These are phyloP conservation scores for Cryphonectria japonica DNA, from an alignment of 2,329 filamentous ascomycete genomes.

Conservation along the genomic window DNA sequence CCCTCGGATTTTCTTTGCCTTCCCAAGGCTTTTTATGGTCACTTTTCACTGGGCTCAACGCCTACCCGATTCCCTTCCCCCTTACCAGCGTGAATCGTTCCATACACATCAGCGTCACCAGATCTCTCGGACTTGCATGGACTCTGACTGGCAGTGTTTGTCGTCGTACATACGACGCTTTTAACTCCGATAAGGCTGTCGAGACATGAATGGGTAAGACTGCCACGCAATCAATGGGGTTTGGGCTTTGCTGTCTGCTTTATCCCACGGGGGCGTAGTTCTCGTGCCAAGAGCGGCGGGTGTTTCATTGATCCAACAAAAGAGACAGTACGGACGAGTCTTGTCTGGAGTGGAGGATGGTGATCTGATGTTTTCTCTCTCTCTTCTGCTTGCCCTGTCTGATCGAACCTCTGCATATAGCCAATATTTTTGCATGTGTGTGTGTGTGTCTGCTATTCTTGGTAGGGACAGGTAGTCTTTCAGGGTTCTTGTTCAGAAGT, in stretches of 20 bases:
- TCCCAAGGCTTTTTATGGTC: too few relatives aligned
- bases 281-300: not conserved
- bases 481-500: not conserved
- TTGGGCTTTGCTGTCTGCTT: not conserved
- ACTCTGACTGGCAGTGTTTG: not conserved
- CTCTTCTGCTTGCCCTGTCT: not conserved
- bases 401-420: not conserved
- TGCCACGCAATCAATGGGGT: not conserved
- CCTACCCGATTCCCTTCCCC: too few relatives aligned
- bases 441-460: not conserved
- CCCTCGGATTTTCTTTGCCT: too few relatives aligned
- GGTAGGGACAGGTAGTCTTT: not conserved
- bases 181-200: not conserved
- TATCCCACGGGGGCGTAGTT: not conserved
- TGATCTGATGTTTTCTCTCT: not conserved
- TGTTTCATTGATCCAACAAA: not conserved
- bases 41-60: too few relatives aligned
- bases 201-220: not conserved
- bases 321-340: too few relatives aligned
- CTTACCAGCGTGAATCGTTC: too few relatives aligned
- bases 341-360: not conserved
- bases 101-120: too few relatives aligned
- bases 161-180: not conserved
- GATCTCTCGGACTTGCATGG: not conserved
- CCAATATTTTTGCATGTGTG: too few relatives aligned